Percentiles rank a stretch among this genome's conserved stretches.
These are phyloP conservation scores for Funneliformis mosseae DNA, from an alignment of 192 early-diverging fungal species.

Conservation along the genomic window DNA sequence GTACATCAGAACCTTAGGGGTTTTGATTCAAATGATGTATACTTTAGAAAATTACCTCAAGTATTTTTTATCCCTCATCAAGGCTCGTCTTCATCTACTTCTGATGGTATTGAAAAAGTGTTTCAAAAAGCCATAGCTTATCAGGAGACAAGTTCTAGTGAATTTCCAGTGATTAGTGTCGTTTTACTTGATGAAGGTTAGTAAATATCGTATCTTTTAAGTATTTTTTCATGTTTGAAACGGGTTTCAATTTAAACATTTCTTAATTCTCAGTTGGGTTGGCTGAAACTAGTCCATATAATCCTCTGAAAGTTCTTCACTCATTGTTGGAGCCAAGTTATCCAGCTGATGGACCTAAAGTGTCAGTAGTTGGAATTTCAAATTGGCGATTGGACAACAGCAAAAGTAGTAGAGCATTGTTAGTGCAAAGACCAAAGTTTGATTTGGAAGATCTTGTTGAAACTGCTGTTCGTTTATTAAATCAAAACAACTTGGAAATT, in stretches of 20 bases:
- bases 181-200: conserved; percentile 39
- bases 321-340: conserved; percentile 23
- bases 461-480: conserved; percentile 16
- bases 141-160: conserved; percentile 30
- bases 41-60: conserved; percentile 33
- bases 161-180: conserved; percentile 31
- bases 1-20: conserved; percentile 35
- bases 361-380: conserved; percentile 34
- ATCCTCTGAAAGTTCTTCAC: conserved; percentile 32
- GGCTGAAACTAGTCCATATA: conserved; percentile 26
- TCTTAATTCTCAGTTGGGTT: conserved; percentile 13
- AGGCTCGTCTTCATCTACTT: conserved; percentile 38
- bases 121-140: conserved; percentile 34
- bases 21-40: conserved; percentile 29
- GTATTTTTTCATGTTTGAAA: background rate
- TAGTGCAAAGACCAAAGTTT: conserved; percentile 36
- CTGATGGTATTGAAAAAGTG: conserved; percentile 36
- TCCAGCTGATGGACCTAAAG: conserved; percentile 23
- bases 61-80: conserved; percentile 35
- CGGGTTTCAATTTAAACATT: background rate
- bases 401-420: conserved; percentile 33
- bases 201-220: background rate
- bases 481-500: background rate
- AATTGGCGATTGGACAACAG: conserved; percentile 37
- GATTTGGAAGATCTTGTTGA: conserved; percentile 23